Percentiles rank a stretch among this genome's conserved stretches.
These are phyloP conservation scores for Penicillium sp. DNA, from an alignment of 2,329 filamentous ascomycete species.

Conservation along the genomic window DNA sequence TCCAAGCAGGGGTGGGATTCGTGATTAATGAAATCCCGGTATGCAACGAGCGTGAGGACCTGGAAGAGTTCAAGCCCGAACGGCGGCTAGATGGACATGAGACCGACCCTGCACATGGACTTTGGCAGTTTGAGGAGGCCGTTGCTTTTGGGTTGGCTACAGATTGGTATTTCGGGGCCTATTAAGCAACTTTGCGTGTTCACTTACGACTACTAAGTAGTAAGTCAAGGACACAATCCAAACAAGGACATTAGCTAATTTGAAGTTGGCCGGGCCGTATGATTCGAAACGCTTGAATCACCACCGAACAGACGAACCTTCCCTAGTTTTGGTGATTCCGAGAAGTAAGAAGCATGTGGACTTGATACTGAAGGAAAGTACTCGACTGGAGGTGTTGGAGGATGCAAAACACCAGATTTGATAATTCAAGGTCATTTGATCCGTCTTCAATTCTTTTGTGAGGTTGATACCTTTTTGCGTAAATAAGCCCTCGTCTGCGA, in stretches of 20 bases:
- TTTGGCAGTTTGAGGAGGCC: slow-evolving; percentile 38
- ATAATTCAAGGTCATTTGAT: too few species aligned
- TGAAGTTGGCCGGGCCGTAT: slow-evolving; percentile 20
- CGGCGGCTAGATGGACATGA: slow-evolving; percentile 42
- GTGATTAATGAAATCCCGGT: slow-evolving; percentile 37
- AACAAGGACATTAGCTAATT: slow-evolving; percentile 1
- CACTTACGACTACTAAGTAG: slow-evolving; percentile 26
- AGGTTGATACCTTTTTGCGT: too few species aligned
- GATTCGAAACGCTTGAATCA: slow-evolving; percentile 23
- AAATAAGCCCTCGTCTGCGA: too few species aligned
- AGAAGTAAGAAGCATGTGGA: background rate
- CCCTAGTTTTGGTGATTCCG: slow-evolving; percentile 22
- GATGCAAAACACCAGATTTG: background rate
- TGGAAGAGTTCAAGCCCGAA: slow-evolving; percentile 36
- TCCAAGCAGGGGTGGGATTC: slow-evolving; percentile 34
- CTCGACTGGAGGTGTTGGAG: background rate
- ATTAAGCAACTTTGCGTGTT: slow-evolving; percentile 34
- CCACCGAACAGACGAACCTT: slow-evolving; percentile 28
- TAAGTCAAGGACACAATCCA: background rate
- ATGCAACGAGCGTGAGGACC: slow-evolving; percentile 31
- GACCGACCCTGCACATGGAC: slow-evolving; percentile 29
- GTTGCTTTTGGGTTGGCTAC: slow-evolving; percentile 40
- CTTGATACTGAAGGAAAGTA: background rate
- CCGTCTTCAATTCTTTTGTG: too few species aligned
- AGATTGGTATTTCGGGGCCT: slow-evolving; percentile 32